Percentiles rank a stretch among this genome's conserved stretches.
Evolutionary conservation across 768 basidiomycete genomes (phyloP).

Genomic region (Cystobasidium tubakii): DNA sequence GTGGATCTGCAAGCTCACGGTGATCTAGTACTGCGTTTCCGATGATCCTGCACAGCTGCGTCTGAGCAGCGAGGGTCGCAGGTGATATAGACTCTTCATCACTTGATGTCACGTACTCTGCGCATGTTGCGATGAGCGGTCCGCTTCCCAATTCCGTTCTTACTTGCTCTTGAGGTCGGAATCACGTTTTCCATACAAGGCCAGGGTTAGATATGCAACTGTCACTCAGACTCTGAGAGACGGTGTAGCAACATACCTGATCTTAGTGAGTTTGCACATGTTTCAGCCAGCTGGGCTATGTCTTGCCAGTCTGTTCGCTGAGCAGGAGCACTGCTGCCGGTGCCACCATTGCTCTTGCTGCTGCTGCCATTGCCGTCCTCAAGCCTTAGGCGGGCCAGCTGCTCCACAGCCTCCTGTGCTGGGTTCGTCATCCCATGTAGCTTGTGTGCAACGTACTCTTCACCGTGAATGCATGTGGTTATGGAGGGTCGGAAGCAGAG

Average conservation of each 20-base stretch:
- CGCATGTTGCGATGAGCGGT: neutral
- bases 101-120: neutral
- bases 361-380: neutral
- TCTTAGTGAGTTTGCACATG: constrained; percentile 17
- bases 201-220: neutral
- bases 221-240: neutral
- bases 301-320: constrained; percentile 5
- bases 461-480: neutral
- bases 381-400: neutral
- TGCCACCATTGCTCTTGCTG: constrained; percentile 2
- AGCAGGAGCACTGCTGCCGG: neutral
- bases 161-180: constrained; percentile 2
- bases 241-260: constrained; percentile 2
- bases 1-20: constrained; percentile 14
- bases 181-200: neutral
- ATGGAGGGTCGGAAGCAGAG: neutral
- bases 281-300: constrained; percentile 3
- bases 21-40: constrained; percentile 31
- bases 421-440: neutral
- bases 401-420: neutral
- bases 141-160: neutral
- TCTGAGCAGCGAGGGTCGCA: constrained; percentile 1
- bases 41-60: constrained; percentile 26
- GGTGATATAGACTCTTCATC: neutral
- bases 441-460: neutral